A percentile compares a stretch with the other conserved stretches of the same genome.
These are phyloP conservation scores for Picea mariana DNA, from an alignment of 83 land plant genomes.

Conservation along the genomic window DNA sequence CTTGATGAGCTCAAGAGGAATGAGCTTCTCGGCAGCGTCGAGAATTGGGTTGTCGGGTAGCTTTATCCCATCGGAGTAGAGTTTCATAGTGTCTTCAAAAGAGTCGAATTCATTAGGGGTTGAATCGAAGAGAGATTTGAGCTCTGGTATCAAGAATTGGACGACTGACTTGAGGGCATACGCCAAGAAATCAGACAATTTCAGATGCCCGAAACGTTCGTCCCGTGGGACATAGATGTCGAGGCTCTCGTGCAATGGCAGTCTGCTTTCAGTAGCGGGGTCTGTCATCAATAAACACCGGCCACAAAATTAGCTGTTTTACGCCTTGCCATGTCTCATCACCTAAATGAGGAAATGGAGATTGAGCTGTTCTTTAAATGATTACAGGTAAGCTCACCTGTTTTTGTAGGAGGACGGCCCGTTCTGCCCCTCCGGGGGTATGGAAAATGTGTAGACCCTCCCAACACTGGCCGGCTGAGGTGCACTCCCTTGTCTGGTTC, in stretches of 20 bases:
- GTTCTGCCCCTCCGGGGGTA: constrained; percentile 34
- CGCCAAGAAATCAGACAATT: constrained; percentile 64
- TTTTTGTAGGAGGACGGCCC: constrained; percentile 26
- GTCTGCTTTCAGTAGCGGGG: constrained; percentile 44
- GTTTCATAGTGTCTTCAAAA: constrained; percentile 43
- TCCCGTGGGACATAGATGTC: constrained; percentile 76
- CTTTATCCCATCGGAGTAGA: constrained; percentile 59
- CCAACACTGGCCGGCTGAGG: too few species aligned
- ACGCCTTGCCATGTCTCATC: too few species aligned
- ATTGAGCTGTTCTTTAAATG: not conserved
- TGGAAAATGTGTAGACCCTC: too few species aligned
- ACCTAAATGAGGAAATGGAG: not conserved
- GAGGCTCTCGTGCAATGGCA: constrained; percentile 32
- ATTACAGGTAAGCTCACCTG: constrained; percentile 18
- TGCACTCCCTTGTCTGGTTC: too few species aligned
- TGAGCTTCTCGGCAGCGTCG: not conserved
- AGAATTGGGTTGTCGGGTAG: constrained; percentile 22
- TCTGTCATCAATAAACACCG: constrained; percentile 32
- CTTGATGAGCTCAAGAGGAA: constrained; percentile 17
- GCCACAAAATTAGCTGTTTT: not conserved
- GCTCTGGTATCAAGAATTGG: constrained; percentile 51
- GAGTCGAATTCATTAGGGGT: constrained; percentile 57
- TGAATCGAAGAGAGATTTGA: constrained; percentile 31
- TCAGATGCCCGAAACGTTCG: constrained; percentile 66
- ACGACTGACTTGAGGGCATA: constrained; percentile 48